Base-by-base conservation (phyloP, 441 rosid species). In the Theobroma grandiflorum region DNA sequence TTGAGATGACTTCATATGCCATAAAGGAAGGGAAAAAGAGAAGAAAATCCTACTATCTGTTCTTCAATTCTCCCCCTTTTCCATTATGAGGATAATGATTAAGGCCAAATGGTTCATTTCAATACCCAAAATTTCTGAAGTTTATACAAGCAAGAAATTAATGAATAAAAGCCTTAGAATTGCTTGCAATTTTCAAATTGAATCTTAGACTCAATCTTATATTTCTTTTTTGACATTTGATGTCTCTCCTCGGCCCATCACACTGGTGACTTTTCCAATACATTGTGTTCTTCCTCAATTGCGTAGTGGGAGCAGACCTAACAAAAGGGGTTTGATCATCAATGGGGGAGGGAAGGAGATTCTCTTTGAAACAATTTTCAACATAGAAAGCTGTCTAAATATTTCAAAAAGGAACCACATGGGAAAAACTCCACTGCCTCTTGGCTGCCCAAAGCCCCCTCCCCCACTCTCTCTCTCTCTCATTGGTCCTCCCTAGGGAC, bases 211-310 rank as follows among this genome's bases (percentile, higher is more conserved):
- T 71, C 45, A 50, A 47, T 68, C 55, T 67, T 43, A 40, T 0
- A n/a, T n/a, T 52, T 22, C 22, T 53, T 72, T 26, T 45, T 53
- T 72, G 63, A 72, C 47, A 53, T 50, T 71, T 18, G 2, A 26
- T 37, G 55, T 38, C 64, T 72, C 76, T 72, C 76, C 37, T 37
- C 11, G 49, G 35, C 20, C 50, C 50, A 53, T 72, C 64, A 72
- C 49, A 55, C 31, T 10, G 76, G 64, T 53, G 64, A 38, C n/a
- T 72, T 72, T 72, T 72, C 76, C 76, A 55, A 53, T 72, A 72
- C 76, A 72, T 37, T 72, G 49, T 72, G 49, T 72, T 72, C 35
- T 37, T 72, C 62, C 76, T 18, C 15, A 53, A 53, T 38, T 55
- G 43, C 76, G 55, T 5, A 15, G 72, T 40, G 55, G 53, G 64